phyloP scores from a whole-genome alignment of 768 basidiomycete genomes.

The Auricularia sp. region DNA sequence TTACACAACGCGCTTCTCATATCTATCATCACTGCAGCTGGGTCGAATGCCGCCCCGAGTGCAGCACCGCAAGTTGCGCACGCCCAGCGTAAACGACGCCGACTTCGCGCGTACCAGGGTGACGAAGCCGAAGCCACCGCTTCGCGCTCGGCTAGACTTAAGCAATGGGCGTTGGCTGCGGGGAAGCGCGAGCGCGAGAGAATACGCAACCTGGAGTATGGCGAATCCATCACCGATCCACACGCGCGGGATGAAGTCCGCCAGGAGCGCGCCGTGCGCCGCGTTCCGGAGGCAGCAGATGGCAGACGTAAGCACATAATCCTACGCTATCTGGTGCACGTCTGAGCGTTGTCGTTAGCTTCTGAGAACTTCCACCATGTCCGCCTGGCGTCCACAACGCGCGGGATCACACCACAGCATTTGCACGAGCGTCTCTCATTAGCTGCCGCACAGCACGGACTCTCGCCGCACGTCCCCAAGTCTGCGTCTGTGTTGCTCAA shows the following conservation, averaged over 20 bases:
- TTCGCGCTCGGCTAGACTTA: slow-evolving; percentile 54
- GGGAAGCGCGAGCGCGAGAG: slow-evolving; percentile 71
- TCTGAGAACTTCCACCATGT: slow-evolving; percentile 59
- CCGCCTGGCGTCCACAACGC: slow-evolving; percentile 64
- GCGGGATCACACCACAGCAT: slow-evolving; percentile 65
- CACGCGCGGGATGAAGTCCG: slow-evolving; percentile 57
- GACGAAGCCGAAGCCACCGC: slow-evolving; percentile 44
- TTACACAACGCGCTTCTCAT: slow-evolving; percentile 79
- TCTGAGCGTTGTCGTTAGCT: not conserved
- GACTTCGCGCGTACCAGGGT: slow-evolving; percentile 62
- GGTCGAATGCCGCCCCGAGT: slow-evolving; percentile 57
- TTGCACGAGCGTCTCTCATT: slow-evolving; percentile 73
- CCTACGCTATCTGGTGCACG: not conserved
- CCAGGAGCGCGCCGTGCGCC: slow-evolving; percentile 55
- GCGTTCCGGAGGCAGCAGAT: slow-evolving; percentile 37
- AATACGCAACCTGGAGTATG: slow-evolving; percentile 38
- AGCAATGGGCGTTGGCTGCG: slow-evolving; percentile 62
- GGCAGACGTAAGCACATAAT: slow-evolving; percentile 42
- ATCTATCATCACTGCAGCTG: slow-evolving; percentile 71
- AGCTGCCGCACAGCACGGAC: slow-evolving; percentile 68
- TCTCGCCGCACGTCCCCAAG: slow-evolving; percentile 45
- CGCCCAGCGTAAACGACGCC: slow-evolving; percentile 59
- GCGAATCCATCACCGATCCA: slow-evolving; percentile 33
- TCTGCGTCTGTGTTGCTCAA: slow-evolving; percentile 60
- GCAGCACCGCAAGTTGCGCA: slow-evolving; percentile 45